These are phyloP conservation scores for Penicillium psychrofluorescens DNA, from an alignment of 495 filamentous ascomycete species.

Conservation along the genomic window DNA sequence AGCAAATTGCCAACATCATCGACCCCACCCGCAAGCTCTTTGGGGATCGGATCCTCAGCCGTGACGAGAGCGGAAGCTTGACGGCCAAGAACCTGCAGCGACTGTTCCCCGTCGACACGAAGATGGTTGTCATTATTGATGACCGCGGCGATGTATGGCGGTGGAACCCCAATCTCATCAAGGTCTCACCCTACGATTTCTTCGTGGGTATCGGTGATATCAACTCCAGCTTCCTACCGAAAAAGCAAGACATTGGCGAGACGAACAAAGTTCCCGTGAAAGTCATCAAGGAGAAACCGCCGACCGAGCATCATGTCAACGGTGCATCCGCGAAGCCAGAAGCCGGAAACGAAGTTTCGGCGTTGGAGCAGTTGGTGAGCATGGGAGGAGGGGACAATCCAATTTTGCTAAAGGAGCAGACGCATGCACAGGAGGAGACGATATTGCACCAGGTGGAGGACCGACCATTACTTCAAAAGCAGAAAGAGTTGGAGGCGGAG, in stretches of 20 bases:
- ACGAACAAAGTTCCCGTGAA: conserved; percentile 14
- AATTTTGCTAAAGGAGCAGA: conserved; percentile 63
- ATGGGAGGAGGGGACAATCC: conserved; percentile 72
- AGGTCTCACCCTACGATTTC: conserved; percentile 92
- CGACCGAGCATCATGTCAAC: conserved; percentile 29
- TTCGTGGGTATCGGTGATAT: conserved; percentile 98
- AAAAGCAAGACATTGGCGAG: conserved; percentile 62
- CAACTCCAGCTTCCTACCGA: conserved; percentile 94
- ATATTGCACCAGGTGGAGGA: conserved; percentile 85
- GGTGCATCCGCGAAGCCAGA: conserved; percentile 23
- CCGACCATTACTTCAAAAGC: conserved; percentile 76
- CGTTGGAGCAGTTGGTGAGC: conserved; percentile 66
- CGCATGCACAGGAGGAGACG: conserved; percentile 73
- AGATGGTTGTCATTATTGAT: conserved; percentile 99
- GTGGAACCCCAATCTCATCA: conserved; percentile 89
- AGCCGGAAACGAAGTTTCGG: conserved; percentile 36
- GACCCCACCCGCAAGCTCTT: conserved; percentile 88
- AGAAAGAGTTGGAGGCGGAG: conserved; percentile 79
- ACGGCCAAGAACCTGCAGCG: conserved; percentile 83
- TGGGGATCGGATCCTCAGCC: conserved; percentile 87
- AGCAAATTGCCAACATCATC: conserved; percentile 85
- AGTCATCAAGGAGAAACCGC: conserved; percentile 11
- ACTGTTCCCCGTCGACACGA: conserved; percentile 91
- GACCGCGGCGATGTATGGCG: conserved; percentile 98
- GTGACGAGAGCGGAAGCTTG: conserved; percentile 92